Evolutionary conservation across 2,329 filamentous ascomycete species (phyloP).

Genomic region (Cryoendolithus antarcticus): DNA sequence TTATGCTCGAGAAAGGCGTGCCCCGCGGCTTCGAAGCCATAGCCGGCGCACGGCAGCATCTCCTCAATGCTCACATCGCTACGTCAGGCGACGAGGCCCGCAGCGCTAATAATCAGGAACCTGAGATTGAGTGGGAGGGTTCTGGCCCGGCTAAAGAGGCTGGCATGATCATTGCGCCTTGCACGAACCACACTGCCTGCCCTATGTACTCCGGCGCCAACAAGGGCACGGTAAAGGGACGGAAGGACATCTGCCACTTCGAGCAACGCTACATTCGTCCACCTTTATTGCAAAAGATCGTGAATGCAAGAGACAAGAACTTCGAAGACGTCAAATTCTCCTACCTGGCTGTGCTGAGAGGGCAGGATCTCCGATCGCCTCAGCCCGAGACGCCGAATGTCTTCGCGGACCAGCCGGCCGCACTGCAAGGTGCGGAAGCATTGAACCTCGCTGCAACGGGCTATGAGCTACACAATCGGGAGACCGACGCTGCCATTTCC

Average conservation of each 20-base stretch:
- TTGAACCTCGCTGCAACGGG: constrained; percentile 59
- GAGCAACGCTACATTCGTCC: constrained; percentile 79
- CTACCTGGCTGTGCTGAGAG: constrained; percentile 75
- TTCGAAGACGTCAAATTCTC: constrained; percentile 87
- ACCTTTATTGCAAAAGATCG: constrained; percentile 63
- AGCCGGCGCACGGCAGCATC: constrained; percentile 65
- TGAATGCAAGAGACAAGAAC: constrained; percentile 58
- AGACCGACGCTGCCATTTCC: constrained; percentile 9
- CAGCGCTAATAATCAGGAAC: too few relatives aligned
- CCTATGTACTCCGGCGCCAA: constrained; percentile 63
- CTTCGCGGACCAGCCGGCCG: constrained; percentile 18
- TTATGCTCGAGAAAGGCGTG: constrained; percentile 82
- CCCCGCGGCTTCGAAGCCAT: constrained; percentile 87
- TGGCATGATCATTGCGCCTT: constrained; percentile 53
- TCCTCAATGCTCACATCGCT: constrained; percentile 64
- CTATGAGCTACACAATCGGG: constrained; percentile 40
- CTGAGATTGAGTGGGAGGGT: constrained; percentile 10
- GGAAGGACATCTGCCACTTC: constrained; percentile 88
- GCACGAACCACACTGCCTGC: constrained; percentile 78
- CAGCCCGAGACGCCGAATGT: constrained; percentile 14
- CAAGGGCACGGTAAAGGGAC: constrained; percentile 56
- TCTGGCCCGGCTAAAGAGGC: constrained; percentile 33
- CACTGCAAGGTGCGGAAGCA: constrained; percentile 41
- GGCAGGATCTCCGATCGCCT: constrained; percentile 43
- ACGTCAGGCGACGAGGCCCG: constrained; percentile 39